phyloP scores from a whole-genome alignment of 2,329 filamentous ascomycete species.

The Hypomyces rosellus region DNA sequence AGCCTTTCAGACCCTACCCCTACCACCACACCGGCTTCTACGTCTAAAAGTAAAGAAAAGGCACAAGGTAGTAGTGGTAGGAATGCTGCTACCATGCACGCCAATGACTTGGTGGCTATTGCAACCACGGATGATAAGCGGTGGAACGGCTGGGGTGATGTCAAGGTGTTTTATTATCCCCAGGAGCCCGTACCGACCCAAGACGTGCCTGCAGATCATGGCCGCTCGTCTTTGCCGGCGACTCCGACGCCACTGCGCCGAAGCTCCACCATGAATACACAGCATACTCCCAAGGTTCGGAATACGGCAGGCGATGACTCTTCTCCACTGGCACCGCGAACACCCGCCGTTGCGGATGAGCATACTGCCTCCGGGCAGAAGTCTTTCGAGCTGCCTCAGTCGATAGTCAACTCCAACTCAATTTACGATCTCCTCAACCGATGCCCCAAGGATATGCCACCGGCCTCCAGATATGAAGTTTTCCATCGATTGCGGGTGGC shows the following conservation, averaged over 20 bases:
- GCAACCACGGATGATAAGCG: conserved; percentile 52
- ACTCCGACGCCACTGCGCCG: conserved; percentile 74
- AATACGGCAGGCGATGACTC: conserved; percentile 32
- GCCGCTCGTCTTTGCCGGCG: conserved; percentile 46
- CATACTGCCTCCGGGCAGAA: conserved; percentile 40
- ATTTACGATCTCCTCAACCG: conserved; percentile 52
- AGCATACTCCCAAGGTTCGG: conserved; percentile 37
- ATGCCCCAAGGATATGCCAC: conserved; percentile 59
- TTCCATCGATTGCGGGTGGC: conserved; percentile 77
- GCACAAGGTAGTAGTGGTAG: conserved; percentile 31
- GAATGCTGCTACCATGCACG: conserved; percentile 56
- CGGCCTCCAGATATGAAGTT: conserved; percentile 72
- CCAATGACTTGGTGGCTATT: conserved; percentile 77
- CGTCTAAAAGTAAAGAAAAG: conserved; percentile 72
- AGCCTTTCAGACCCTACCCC: conserved; percentile 47
- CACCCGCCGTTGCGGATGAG: conserved; percentile 32
- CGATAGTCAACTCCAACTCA: conserved; percentile 43
- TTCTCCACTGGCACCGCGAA: conserved; percentile 44
- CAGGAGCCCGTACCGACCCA: conserved; percentile 23
- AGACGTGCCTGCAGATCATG: conserved; percentile 19
- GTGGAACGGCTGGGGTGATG: conserved; percentile 75
- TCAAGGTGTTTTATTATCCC: conserved; percentile 76
- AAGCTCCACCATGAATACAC: conserved; percentile 48
- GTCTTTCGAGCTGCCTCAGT: conserved; percentile 58
- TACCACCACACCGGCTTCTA: conserved; percentile 48